Evolutionary conservation across 1,284 basidiomycete species (phyloP), one percentile per base, ranked within the genome.

Genomic region (Rhodotorula mucilaginosa): DNA sequence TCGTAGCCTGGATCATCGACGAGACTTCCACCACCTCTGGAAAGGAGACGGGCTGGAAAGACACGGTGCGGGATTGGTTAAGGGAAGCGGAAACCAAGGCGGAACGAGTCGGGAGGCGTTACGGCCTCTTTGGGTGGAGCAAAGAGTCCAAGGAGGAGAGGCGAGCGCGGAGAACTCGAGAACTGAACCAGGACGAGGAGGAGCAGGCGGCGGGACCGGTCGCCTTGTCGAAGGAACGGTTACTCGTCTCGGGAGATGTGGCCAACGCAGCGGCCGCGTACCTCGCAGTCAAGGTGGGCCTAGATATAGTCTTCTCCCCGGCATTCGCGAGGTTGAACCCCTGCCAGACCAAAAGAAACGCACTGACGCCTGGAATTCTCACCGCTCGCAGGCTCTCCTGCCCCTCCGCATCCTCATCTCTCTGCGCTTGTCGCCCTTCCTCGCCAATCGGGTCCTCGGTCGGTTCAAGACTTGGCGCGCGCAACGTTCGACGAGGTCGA

Each of bases 221-320:
- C 39, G 75, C 74, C 73, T 71, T 46, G 64, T 73, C n/a, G 21
- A 31, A 77, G 18, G 78, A 81, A 19, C 39, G 44, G 52, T 74
- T 76, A 21, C 80, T 78, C 70, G 80, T 90, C 54, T 88, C 86
- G 13, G 88, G 88, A 12, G 89, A 90, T 79, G 85, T 90, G 10
- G 88, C 88, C 16, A 90, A 91, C 77, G 88, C 88, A 0, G 87
- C 93, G 0, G 84, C 93, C 29, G 93, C 93, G 0, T 97, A 96
- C 80, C 88, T 88, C 2, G 83, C 87, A 10, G 90, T 90, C 70
- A 97, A 95, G 86, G 92, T 90, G 79, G 26, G 26, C 26, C 26
- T 26, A 26, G 26, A 26, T 26, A 26, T 26, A 26, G 26, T 26
- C 26, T 26, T 26, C 26, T 26, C 26, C 26, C 26, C 26, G 39